Evolutionary conservation across 1,284 basidiomycete genomes (phyloP).

Genomic region (Sporisorium exsertum): DNA sequence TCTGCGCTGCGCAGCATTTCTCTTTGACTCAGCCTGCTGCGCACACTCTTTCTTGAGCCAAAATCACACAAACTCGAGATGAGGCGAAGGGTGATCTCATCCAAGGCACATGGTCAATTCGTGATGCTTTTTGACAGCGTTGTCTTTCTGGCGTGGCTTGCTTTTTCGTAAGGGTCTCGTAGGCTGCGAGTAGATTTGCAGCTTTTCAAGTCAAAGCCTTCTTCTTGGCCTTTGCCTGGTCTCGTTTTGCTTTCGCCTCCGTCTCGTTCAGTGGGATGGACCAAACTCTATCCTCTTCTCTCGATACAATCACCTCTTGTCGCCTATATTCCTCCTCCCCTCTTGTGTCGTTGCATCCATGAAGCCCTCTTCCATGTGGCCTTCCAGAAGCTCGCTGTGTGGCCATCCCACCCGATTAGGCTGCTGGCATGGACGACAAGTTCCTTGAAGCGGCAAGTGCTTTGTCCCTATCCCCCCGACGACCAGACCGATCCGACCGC

Average conservation of each 20-base stretch:
- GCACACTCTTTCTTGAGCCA: no score
- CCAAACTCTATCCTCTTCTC: not conserved
- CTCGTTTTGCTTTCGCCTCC: not conserved
- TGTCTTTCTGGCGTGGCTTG: no score
- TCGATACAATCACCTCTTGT: not conserved
- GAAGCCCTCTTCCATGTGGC: constrained; percentile 1
- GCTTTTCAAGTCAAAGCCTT: no score
- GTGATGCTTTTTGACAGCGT: no score
- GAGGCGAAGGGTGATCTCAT: no score
- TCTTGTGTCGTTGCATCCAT: not conserved
- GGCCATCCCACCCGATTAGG: not conserved
- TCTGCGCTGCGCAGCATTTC: not conserved
- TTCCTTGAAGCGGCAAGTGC: constrained; percentile 24
- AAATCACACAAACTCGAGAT: no score
- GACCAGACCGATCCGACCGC: constrained; percentile 1
- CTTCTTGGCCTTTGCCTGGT: no score
- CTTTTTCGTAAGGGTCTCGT: no score
- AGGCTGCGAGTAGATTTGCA: no score
- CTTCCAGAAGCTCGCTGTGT: not conserved
- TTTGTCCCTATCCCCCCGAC: constrained; percentile 32
- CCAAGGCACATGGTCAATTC: no score
- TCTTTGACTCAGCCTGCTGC: not conserved
- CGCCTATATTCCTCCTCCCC: not conserved
- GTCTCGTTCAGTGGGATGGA: no score
- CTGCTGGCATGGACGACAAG: constrained; percentile 29